phyloP scores from a whole-genome alignment of 345 rosid species.

The Ceriops decandra region DNA sequence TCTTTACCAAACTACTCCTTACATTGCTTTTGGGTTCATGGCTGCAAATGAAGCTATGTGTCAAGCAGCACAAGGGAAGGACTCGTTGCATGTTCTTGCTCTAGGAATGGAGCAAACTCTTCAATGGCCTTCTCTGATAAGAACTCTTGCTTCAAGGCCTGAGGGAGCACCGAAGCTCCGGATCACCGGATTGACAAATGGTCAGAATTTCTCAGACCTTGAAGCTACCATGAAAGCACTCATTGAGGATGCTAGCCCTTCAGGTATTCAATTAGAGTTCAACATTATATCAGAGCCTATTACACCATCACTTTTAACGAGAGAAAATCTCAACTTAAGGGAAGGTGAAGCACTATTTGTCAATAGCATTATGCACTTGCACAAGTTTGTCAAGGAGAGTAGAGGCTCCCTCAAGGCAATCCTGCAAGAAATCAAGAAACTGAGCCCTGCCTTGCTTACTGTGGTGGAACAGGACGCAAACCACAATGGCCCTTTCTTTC shows the following conservation, averaged over 20 bases:
- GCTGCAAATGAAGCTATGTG: constrained; percentile 60
- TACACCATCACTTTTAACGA: constrained; percentile 35
- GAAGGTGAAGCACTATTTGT: constrained; percentile 52
- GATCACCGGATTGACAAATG: constrained; percentile 40
- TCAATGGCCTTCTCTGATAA: constrained; percentile 55
- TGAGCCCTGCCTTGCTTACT: constrained; percentile 45
- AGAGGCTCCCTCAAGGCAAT: constrained; percentile 60
- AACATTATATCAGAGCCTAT: constrained; percentile 26
- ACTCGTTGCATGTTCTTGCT: constrained; percentile 45
- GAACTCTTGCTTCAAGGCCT: constrained; percentile 50
- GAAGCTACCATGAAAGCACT: constrained; percentile 39
- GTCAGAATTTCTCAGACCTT: constrained; percentile 16
- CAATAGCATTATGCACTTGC: constrained; percentile 54
- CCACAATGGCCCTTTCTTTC: constrained; percentile 69
- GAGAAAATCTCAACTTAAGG: constrained; percentile 40
- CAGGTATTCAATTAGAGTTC: constrained; percentile 41
- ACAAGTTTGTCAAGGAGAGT: constrained; percentile 59
- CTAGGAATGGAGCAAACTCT: constrained; percentile 53
- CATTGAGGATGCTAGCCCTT: constrained; percentile 32
- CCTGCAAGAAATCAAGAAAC: constrained; percentile 61
- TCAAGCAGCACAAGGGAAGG: constrained; percentile 46
- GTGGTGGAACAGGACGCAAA: constrained; percentile 66
- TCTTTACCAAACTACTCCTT: constrained; percentile 57
- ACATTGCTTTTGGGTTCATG: constrained; percentile 54
- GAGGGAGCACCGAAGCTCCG: constrained; percentile 47